A percentile compares a stretch with the other conserved stretches of the same genome.
Conservation (phyloP, 495 filamentous ascomycete genomes). For the Sporormia fimetaria region DNA sequence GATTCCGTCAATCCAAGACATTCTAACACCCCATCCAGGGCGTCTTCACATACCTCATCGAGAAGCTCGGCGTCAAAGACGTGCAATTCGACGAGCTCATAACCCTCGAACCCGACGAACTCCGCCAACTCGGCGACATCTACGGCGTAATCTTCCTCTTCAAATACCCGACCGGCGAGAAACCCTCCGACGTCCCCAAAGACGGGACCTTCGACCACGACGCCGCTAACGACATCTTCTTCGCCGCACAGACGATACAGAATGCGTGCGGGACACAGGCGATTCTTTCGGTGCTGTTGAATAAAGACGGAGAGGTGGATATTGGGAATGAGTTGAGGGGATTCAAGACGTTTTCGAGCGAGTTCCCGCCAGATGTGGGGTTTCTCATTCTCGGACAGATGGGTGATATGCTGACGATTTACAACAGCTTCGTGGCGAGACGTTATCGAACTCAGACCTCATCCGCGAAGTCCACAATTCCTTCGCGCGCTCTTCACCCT, state of each 20-base stretch:
- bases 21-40: slow-evolving; percentile 45
- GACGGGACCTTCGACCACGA: slow-evolving; percentile 71
- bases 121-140: slow-evolving; percentile 63
- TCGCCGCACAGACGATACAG: slow-evolving; percentile 95
- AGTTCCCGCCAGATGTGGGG: slow-evolving; percentile 64
- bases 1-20: slow-evolving; percentile 2
- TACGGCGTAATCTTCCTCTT: slow-evolving; percentile 99
- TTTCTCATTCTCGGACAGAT: background rate
- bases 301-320: slow-evolving; percentile 52
- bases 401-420: background rate
- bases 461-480: slow-evolving; percentile 90
- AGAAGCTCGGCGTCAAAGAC: slow-evolving; percentile 81
- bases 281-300: slow-evolving; percentile 82
- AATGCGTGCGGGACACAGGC: slow-evolving; percentile 98
- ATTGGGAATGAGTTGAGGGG: slow-evolving; percentile 57
- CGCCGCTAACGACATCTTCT: slow-evolving; percentile 71
- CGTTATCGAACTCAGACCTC: slow-evolving; percentile 58
- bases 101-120: slow-evolving; percentile 68
- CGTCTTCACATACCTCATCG: slow-evolving; percentile 90
- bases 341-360: slow-evolving; percentile 86
- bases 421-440: slow-evolving; percentile 47
- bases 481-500: slow-evolving; percentile 79
- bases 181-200: slow-evolving; percentile 46
- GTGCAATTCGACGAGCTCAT: slow-evolving; percentile 97
- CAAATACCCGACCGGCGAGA: slow-evolving; percentile 79